Evolutionary conservation across 768 basidiomycete genomes (phyloP), one percentile per base, ranked within the genome.

Genomic region (Ephemerocybe angulata): DNA sequence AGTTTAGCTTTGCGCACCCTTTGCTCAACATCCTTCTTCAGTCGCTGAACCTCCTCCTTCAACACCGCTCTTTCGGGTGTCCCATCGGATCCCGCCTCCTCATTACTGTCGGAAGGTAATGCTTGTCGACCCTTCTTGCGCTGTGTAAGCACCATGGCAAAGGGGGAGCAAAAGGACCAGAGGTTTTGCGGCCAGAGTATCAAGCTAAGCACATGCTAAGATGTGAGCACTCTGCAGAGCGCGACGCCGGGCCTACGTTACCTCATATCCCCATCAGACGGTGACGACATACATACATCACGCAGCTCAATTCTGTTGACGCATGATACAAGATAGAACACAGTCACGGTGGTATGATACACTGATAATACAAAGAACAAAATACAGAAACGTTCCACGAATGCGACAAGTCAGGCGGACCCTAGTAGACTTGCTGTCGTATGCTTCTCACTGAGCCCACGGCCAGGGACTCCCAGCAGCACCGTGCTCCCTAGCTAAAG

Each of bases 91-190:
- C 19, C 48, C 19, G 21, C 10, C n/a, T 19, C 29, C 6, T 33
- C 21, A 50, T 33, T 24, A 19, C 15, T 22, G 21, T 50, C 48
- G n/a, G 19, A 28, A 15, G 29, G 13, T 35, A n/a, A 2, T 29
- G 19, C 21, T 24, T 52, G 50, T 12, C 28, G 50, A n/a, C 37
- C 10, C 17, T 31, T 47, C n/a, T 49, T 42, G 49, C 54, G 35
- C 50, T 67, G 29, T 67, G 70, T 12, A 78, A 60, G 58, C 79
- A 73, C 2, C 81, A 68, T 21, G 70, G 66, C 6, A 72, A 65
- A 51, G 83, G 80, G 53, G 82, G 81, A 64, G 84, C 83, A 40
- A 68, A 59, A 44, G 83, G 64, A 4, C 72, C 33, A 35, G 33
- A 35, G 8, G 17, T 35, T 35, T 17, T 35, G 33, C 33, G 8